Base-by-base conservation (phyloP, 495 filamentous ascomycete species). In the Trichoderma orchidacearum region DNA sequence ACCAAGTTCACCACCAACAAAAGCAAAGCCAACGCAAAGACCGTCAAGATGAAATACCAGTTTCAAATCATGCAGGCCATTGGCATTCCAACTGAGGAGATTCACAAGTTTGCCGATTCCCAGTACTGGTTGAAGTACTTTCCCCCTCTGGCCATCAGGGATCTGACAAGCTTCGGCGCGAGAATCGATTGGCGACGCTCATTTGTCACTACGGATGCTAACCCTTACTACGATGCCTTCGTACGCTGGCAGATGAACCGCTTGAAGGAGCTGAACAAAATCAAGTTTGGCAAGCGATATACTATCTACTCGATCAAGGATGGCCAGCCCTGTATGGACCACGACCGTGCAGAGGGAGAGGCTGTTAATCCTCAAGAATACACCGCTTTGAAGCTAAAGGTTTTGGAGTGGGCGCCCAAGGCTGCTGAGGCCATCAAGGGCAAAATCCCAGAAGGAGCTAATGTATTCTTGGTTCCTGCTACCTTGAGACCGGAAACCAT, bases 161-260 rank as follows among this genome's bases (percentile, higher is more conserved):
- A 98, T 68, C 75, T 95, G 53, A 87, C 82, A 62, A 86, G 85
- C 65, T 79, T 98, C 55, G 92, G 92, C 59, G 82, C 85, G 12
- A 76, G 89, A 59, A 86, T 96, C 59, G 93, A 96, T 66, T 98
- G 92, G 93, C 78, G 93, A 63, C 73, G 92, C 62, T 83, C 85
- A 54, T 87, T 98, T 60, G 85, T 96, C 27, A 98, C 92, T 7
- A 98, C 92, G 9, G 92, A 98, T 65, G 91, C 89, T 2, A 98
- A 98, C 73, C 90, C 90, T 3, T 96, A 94, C 72, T 98, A 92
- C 67, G 91, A 98, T 68, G 81, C 90, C 17, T 98, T 98, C 63
- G 86, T 98, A 27, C 77, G 89, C 61, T 98, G 92, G 92, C 92
- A 98, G 73, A 98, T 96, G 90, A 90, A 87, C 67, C 85, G 86